Percentiles rank a stretch among this genome's conserved stretches.
Evolutionary conservation across 2,329 filamentous ascomycete species (phyloP).

Genomic region (Kalmusia sp.): DNA sequence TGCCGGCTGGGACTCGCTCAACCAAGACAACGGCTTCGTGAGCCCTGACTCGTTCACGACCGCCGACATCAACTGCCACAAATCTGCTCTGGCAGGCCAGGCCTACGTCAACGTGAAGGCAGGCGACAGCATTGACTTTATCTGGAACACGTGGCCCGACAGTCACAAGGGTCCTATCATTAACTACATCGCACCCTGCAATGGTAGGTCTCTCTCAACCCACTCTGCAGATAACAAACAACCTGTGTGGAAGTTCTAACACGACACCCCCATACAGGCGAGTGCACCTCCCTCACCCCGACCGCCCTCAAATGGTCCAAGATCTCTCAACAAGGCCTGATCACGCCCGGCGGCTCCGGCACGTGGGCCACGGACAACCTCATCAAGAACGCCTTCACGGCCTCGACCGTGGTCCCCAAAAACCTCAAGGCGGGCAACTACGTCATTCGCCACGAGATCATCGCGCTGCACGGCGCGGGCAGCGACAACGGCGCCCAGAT

Average conservation of each 20-base stretch:
- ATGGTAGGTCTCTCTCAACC: conserved; percentile 22
- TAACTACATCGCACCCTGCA: conserved; percentile 48
- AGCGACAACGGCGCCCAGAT: conserved; percentile 58
- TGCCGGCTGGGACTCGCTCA: conserved; percentile 44
- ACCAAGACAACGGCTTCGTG: conserved; percentile 49
- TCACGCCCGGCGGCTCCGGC: conserved; percentile 25
- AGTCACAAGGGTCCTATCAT: conserved; percentile 48
- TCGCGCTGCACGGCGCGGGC: conserved; percentile 54
- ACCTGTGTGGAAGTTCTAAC: neutral
- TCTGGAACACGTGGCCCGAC: conserved; percentile 47
- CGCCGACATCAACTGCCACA: conserved; percentile 48
- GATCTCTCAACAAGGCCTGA: conserved; percentile 37
- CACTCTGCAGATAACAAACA: neutral
- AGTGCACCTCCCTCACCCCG: conserved; percentile 37
- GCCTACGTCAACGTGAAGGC: conserved; percentile 43
- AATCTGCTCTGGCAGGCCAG: conserved; percentile 42
- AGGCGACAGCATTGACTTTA: conserved; percentile 40
- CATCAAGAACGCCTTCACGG: conserved; percentile 56
- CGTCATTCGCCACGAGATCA: conserved; percentile 62
- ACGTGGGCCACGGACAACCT: conserved; percentile 46
- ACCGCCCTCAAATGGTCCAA: conserved; percentile 42
- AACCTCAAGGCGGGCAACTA: conserved; percentile 58
- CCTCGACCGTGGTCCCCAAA: conserved; percentile 52
- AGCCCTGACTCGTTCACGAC: conserved; percentile 33
- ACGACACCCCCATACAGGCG: conserved; percentile 19